Percentiles rank a stretch among this genome's conserved stretches.
These are phyloP conservation scores for Citrus inodora DNA, from an alignment of 345 rosid genomes.

Conservation along the genomic window DNA sequence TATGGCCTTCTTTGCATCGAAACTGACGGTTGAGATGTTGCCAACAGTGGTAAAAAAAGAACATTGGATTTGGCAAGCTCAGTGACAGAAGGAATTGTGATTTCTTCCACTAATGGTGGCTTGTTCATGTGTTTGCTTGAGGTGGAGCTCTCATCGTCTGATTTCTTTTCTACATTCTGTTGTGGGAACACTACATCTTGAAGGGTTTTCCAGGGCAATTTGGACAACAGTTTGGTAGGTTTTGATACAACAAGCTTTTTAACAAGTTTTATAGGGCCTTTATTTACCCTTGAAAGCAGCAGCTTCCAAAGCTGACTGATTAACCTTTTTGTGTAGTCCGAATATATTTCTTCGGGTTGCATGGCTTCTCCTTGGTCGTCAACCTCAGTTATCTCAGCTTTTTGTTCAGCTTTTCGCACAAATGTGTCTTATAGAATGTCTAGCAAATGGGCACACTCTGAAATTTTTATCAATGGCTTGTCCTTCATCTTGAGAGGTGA, in stretches of 20 bases:
- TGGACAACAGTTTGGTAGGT: slow-evolving; percentile 25
- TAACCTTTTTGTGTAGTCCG: slow-evolving; percentile 14
- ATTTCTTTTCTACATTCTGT: not conserved
- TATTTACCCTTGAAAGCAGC: slow-evolving; percentile 21
- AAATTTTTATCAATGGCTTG: not conserved
- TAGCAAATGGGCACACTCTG: not conserved
- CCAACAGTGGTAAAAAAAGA: slow-evolving; percentile 29
- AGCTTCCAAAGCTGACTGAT: slow-evolving; percentile 20
- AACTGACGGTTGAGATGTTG: slow-evolving; percentile 11
- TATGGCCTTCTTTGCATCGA: slow-evolving; percentile 33
- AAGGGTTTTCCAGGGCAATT: slow-evolving; percentile 49
- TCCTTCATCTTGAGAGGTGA: not conserved
- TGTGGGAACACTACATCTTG: slow-evolving; percentile 25
- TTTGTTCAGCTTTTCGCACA: slow-evolving; percentile 30
- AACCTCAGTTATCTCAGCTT: slow-evolving; percentile 8
- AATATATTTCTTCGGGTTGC: slow-evolving; percentile 11
- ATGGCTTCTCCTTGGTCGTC: slow-evolving; percentile 20
- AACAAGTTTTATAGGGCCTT: slow-evolving; percentile 9
- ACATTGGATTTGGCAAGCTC: slow-evolving; percentile 50
- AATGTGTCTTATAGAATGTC: slow-evolving; percentile 39
- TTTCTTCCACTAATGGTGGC: slow-evolving; percentile 63
- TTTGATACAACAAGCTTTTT: slow-evolving; percentile 28
- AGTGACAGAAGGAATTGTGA: slow-evolving; percentile 60
- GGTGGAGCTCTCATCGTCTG: slow-evolving; percentile 5
- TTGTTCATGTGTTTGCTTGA: slow-evolving; percentile 4